A percentile compares a stretch with the other conserved stretches of the same genome.
phyloP scores from a whole-genome alignment of 2,329 filamentous ascomycete species.

The Aspergillus puulaauensis region DNA sequence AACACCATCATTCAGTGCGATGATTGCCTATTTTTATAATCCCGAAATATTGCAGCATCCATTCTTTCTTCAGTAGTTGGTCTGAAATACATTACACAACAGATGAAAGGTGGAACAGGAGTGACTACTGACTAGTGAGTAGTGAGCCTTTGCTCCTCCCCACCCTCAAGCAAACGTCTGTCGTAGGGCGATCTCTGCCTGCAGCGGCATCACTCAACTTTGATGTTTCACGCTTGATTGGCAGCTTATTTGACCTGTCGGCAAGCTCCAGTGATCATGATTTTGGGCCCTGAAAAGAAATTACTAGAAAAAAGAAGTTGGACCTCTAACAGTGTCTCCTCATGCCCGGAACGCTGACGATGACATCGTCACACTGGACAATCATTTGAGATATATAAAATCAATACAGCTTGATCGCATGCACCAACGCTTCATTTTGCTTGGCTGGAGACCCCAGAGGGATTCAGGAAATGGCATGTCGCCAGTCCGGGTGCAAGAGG shows the following conservation, averaged over 20 bases:
- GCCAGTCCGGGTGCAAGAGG: slow-evolving; percentile 1
- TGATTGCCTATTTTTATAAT: background rate
- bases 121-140: too few relatives aligned
- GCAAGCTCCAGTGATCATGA: background rate
- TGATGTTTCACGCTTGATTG: slow-evolving; percentile 10
- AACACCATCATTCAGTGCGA: background rate
- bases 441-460: background rate
- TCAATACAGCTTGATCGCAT: background rate
- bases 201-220: slow-evolving; percentile 18
- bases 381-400: background rate
- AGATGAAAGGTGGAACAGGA: background rate
- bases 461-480: background rate
- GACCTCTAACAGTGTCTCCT: slow-evolving; percentile 15
- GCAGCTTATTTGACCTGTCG: background rate
- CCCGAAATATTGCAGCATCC: background rate
- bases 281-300: background rate
- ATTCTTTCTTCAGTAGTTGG: background rate
- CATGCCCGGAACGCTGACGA: slow-evolving; percentile 24
- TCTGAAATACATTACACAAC: slow-evolving; percentile 1
- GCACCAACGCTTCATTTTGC: background rate
- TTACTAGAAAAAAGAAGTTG: too few relatives aligned
- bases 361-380: slow-evolving; percentile 13
- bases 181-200: slow-evolving; percentile 25
- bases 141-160: background rate
- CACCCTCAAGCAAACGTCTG: background rate